These are phyloP conservation scores for Copromyces sp. DNA, from an alignment of 495 filamentous ascomycete genomes.

Conservation along the genomic window DNA sequence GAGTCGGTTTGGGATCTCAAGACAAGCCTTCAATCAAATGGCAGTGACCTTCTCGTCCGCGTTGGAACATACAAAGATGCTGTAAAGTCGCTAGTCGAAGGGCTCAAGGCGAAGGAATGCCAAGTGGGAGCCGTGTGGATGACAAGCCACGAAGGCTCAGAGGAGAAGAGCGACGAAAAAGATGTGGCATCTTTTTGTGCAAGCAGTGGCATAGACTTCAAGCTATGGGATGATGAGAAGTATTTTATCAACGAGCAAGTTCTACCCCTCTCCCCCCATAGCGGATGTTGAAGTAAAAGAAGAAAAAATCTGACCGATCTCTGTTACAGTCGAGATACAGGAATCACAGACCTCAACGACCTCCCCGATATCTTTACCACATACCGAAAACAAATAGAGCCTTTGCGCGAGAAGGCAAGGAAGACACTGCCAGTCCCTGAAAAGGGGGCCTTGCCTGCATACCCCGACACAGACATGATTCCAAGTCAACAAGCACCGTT, in stretches of 20 bases:
- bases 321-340: constrained; percentile 43
- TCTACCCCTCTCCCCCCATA: not conserved
- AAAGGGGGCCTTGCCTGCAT: constrained; percentile 38
- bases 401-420: constrained; percentile 49
- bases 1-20: constrained; percentile 62
- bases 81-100: constrained; percentile 40
- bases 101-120: constrained; percentile 24
- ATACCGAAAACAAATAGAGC: constrained; percentile 57
- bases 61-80: constrained; percentile 48
- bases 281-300: not conserved
- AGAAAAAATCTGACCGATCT: not conserved
- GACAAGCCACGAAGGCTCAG: constrained; percentile 51
- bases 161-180: constrained; percentile 53
- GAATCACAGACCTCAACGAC: constrained; percentile 34
- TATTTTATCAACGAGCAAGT: constrained; percentile 65
- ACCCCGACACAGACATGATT: constrained; percentile 34
- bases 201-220: constrained; percentile 41
- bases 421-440: constrained; percentile 33
- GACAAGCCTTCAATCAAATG: constrained; percentile 39
- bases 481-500: constrained; percentile 50
- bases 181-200: constrained; percentile 38
- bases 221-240: constrained; percentile 57
- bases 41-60: constrained; percentile 51
- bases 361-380: constrained; percentile 60
- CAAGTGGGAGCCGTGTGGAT: constrained; percentile 58